Percentiles rank a stretch among this genome's conserved stretches.
Evolutionary conservation across 164 flowering plant species (phyloP).

Genomic region (Nymphaea colorata): DNA sequence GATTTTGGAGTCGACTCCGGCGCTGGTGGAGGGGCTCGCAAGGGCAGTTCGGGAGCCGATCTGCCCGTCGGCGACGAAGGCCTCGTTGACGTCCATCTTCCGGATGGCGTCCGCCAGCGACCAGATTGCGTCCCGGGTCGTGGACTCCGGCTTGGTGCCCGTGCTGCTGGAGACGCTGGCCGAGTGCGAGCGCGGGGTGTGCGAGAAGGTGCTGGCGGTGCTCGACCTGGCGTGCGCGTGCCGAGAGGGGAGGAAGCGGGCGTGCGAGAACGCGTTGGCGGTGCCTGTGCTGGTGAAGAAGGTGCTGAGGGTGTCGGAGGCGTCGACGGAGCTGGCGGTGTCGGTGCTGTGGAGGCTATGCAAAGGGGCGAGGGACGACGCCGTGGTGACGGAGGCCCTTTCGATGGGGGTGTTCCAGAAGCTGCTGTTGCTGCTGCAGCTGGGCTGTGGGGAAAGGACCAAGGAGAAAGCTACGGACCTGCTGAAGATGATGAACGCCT

Average conservation of each 20-base stretch:
- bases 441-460: slow-evolving; percentile 55
- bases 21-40: slow-evolving; percentile 27
- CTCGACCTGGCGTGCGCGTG: slow-evolving; percentile 31
- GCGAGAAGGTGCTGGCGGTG: slow-evolving; percentile 57
- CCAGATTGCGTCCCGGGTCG: slow-evolving; percentile 13
- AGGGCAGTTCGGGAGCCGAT: slow-evolving; percentile 47
- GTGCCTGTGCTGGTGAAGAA: slow-evolving; percentile 74
- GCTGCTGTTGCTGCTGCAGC: slow-evolving; percentile 63
- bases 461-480: slow-evolving; percentile 64
- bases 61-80: slow-evolving; percentile 42
- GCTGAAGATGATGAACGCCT: slow-evolving; percentile 55
- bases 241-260: slow-evolving; percentile 26
- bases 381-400: slow-evolving; percentile 44
- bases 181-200: slow-evolving; percentile 40
- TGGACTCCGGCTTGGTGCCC: slow-evolving; percentile 35
- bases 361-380: slow-evolving; percentile 24
- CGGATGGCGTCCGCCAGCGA: slow-evolving; percentile 15
- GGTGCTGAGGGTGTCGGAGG: slow-evolving; percentile 47
- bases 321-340: slow-evolving; percentile 57
- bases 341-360: slow-evolving; percentile 59
- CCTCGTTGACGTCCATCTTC: slow-evolving; percentile 33
- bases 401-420: slow-evolving; percentile 73
- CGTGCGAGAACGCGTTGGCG: slow-evolving; percentile 30
- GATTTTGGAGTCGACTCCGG: slow-evolving; percentile 5
- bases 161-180: slow-evolving; percentile 42